Evolutionary conservation across 2,329 filamentous ascomycete species (phyloP).

Genomic region (Hymenoscyphus repandus): DNA sequence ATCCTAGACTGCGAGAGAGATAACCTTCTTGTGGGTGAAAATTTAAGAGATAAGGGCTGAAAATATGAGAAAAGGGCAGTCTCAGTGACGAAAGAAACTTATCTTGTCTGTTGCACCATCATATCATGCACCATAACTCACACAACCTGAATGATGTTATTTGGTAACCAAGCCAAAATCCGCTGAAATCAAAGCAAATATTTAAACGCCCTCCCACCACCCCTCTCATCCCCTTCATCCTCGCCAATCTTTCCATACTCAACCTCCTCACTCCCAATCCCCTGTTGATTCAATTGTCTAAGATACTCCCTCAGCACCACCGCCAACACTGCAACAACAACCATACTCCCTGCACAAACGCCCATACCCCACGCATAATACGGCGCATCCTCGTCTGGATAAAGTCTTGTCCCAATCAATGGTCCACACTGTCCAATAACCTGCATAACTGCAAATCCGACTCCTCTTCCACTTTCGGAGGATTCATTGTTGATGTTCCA

Average conservation of each 20-base stretch:
- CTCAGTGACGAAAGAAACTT: too few species aligned
- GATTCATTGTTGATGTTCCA: slow-evolving; percentile 87
- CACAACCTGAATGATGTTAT: neutral
- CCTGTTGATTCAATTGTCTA: slow-evolving; percentile 20
- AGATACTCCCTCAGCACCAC: slow-evolving; percentile 35
- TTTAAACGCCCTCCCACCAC: neutral
- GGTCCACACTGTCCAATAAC: slow-evolving; percentile 50
- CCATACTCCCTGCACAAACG: slow-evolving; percentile 46
- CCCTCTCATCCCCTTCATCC: slow-evolving; percentile 2
- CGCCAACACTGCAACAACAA: slow-evolving; percentile 39
- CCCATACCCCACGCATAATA: slow-evolving; percentile 45
- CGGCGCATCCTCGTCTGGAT: slow-evolving; percentile 44
- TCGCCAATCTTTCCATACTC: slow-evolving; percentile 19
- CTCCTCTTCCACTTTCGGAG: slow-evolving; percentile 62
- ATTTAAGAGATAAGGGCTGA: too few species aligned
- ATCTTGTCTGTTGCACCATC: too few species aligned
- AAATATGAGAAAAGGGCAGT: too few species aligned
- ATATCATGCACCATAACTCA: neutral
- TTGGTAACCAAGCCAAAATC: neutral
- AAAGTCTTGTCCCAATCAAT: slow-evolving; percentile 48
- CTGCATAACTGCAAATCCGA: slow-evolving; percentile 76
- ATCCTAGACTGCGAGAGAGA: neutral
- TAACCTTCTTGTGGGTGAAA: too few species aligned
- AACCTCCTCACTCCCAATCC: neutral
- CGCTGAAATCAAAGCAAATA: neutral